Conservation (phyloP, 495 filamentous ascomycete genomes). For the Daldinia concentrica region DNA sequence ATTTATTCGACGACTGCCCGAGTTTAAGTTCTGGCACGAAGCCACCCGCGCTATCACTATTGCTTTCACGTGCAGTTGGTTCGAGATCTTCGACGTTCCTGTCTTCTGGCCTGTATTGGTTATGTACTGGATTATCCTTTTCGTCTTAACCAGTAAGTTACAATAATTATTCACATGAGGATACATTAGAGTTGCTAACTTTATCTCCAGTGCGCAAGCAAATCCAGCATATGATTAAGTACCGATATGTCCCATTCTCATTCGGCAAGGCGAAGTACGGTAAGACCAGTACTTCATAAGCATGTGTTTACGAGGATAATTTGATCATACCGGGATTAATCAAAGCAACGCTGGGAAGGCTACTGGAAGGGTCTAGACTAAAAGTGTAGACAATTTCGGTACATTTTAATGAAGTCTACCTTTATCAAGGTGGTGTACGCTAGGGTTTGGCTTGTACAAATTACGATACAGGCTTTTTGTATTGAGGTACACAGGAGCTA, state of each 20-base stretch:
- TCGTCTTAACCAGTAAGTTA: constrained; percentile 87
- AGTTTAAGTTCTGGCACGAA: constrained; percentile 99
- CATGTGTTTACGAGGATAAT: background rate
- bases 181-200: constrained; percentile 41
- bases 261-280: constrained; percentile 89
- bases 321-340: constrained; percentile 3
- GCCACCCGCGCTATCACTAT: constrained; percentile 88
- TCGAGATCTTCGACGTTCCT: constrained; percentile 90
- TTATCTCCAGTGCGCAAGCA: constrained; percentile 82
- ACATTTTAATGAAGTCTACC: constrained; percentile 34
- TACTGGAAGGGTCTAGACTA: constrained; percentile 18
- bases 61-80: constrained; percentile 90
- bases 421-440: constrained; percentile 8
- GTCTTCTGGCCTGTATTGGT: constrained; percentile 99
- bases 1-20: constrained; percentile 93
- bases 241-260: constrained; percentile 96
- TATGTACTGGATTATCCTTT: constrained; percentile 97
- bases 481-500: constrained; percentile 25
- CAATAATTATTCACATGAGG: background rate
- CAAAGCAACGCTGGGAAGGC: constrained; percentile 3
- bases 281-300: constrained; percentile 59
- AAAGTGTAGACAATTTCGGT: constrained; percentile 31
- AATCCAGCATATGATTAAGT: constrained; percentile 99
- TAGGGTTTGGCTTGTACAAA: constrained; percentile 39
- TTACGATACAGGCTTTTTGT: constrained; percentile 44